These are phyloP conservation scores for Ascochyta clinopodiicola DNA, from an alignment of 2,329 filamentous ascomycete species.

Conservation along the genomic window DNA sequence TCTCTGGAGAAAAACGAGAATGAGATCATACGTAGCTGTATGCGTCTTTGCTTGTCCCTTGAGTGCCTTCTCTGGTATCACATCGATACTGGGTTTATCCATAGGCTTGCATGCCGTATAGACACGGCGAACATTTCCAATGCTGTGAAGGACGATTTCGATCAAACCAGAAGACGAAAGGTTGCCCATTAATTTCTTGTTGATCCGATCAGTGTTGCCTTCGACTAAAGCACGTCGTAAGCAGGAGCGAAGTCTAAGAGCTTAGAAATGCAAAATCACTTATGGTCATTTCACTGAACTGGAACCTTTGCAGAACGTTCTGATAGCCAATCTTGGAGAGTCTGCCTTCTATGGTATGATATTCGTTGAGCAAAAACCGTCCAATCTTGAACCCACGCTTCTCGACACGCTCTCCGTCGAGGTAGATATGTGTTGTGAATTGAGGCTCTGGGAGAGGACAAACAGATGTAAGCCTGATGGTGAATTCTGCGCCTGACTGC, in stretches of 20 bases:
- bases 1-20: neutral
- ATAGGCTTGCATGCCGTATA: neutral
- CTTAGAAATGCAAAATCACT: neutral
- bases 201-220: neutral
- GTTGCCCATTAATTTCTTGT: neutral
- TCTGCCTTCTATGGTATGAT: neutral
- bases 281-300: neutral
- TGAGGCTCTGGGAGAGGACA: too few species aligned
- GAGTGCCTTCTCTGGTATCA: conserved; percentile 27
- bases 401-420: neutral
- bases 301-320: neutral
- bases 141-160: neutral
- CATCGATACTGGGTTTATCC: neutral
- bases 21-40: conserved; percentile 8
- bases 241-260: too few species aligned
- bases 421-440: too few species aligned
- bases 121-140: neutral
- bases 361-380: too few species aligned
- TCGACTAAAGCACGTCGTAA: neutral
- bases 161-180: neutral
- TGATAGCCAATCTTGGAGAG: neutral
- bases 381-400: too few species aligned
- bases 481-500: conserved; percentile 30
- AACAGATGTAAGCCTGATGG: conserved; percentile 7
- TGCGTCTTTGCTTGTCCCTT: conserved; percentile 24